phyloP scores from a whole-genome alignment of 2,329 filamentous ascomycete genomes.

The Colletotrichum coccodes region DNA sequence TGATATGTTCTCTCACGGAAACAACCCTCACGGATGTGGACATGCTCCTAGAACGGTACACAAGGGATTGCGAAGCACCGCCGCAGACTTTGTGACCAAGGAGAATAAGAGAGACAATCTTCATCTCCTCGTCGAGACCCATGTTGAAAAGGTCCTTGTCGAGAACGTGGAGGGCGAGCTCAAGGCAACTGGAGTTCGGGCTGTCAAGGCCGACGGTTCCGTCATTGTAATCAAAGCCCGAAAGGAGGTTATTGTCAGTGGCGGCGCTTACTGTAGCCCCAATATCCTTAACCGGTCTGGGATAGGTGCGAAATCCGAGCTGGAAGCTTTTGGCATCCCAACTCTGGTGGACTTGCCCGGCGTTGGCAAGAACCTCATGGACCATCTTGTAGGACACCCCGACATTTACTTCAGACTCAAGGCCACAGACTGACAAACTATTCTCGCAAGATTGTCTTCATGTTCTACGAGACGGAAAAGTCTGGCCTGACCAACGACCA shows the following conservation, averaged over 20 bases:
- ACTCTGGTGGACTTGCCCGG: conserved; percentile 55
- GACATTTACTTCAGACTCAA: not conserved
- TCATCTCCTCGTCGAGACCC: conserved; percentile 56
- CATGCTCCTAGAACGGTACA: conserved; percentile 63
- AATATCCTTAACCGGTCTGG: conserved; percentile 63
- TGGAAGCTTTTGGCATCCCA: conserved; percentile 50
- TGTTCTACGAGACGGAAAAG: conserved; percentile 68
- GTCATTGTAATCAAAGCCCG: conserved; percentile 46
- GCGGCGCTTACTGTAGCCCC: conserved; percentile 62
- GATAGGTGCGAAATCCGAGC: conserved; percentile 56
- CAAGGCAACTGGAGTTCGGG: conserved; percentile 54
- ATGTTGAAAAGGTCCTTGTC: conserved; percentile 63
- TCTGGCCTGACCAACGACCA: conserved; percentile 65
- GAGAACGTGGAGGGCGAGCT: conserved; percentile 43
- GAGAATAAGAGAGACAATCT: conserved; percentile 53
- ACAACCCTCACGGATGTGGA: conserved; percentile 64
- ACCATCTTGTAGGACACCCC: conserved; percentile 51
- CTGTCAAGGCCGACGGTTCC: conserved; percentile 50
- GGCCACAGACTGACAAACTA: not conserved
- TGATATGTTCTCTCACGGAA: conserved; percentile 67
- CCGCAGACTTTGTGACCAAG: conserved; percentile 61
- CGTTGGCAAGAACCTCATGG: conserved; percentile 62
- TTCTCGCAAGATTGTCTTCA: conserved; percentile 59
- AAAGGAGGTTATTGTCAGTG: conserved; percentile 53
- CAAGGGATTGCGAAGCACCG: conserved; percentile 61